phyloP scores from a whole-genome alignment of 108 stramenopile species.

The Epithemia pelagica region DNA sequence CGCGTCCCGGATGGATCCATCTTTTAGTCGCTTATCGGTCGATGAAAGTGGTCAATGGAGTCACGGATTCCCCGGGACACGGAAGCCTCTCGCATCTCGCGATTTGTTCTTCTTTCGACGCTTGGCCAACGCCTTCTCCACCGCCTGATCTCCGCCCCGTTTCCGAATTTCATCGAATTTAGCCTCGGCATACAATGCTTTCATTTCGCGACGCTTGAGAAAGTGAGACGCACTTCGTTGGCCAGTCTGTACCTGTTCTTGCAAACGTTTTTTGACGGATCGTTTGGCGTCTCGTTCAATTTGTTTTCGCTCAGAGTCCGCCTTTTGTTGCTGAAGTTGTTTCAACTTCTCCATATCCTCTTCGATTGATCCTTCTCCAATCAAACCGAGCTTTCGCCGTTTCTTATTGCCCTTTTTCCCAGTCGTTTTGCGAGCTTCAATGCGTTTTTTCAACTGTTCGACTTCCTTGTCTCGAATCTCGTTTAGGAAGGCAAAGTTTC shows the following conservation, averaged over 20 bases:
- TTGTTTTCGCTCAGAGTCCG: slow-evolving; percentile 49
- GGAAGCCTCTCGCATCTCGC: slow-evolving; percentile 36
- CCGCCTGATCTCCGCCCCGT: slow-evolving; percentile 65
- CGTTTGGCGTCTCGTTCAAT: slow-evolving; percentile 56
- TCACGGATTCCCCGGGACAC: no score
- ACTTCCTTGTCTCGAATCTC: slow-evolving; percentile 75
- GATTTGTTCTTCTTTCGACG: slow-evolving; percentile 75
- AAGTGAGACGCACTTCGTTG: slow-evolving; percentile 44
- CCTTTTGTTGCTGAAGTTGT: slow-evolving; percentile 49
- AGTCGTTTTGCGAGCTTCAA: slow-evolving; percentile 51
- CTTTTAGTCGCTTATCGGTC: no score
- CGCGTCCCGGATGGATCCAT: no score
- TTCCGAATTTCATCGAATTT: slow-evolving; percentile 79
- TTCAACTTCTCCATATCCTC: slow-evolving; percentile 60
- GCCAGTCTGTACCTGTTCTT: slow-evolving; percentile 56
- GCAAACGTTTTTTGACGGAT: slow-evolving; percentile 62
- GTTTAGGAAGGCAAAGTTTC: slow-evolving; percentile 68
- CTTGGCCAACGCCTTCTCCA: slow-evolving; percentile 74
- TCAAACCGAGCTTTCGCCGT: slow-evolving; percentile 1
- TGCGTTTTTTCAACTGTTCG: slow-evolving; percentile 38
- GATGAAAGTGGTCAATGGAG: no score
- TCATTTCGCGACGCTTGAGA: slow-evolving; percentile 68
- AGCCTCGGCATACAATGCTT: slow-evolving; percentile 68
- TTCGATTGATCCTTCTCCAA: slow-evolving; percentile 17
- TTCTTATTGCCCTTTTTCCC: slow-evolving; percentile 39